These are phyloP conservation scores for Cyberlindnera sargentensis DNA, from an alignment of 805 yeast species.

Conservation along the genomic window DNA sequence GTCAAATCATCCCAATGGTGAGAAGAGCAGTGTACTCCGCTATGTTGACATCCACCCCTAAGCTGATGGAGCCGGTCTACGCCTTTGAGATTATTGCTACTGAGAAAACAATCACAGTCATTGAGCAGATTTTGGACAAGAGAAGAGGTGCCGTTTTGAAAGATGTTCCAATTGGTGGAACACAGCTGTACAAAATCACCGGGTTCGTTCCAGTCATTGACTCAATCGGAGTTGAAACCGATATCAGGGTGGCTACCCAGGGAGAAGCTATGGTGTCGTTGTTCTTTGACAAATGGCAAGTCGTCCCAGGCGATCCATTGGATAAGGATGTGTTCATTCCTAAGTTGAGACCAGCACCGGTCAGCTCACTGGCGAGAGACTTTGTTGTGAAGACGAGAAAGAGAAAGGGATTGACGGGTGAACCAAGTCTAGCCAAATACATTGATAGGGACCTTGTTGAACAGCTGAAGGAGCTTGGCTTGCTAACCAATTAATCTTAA, in stretches of 20 bases:
- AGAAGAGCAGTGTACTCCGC: constrained; percentile 83
- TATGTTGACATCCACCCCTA: constrained; percentile 68
- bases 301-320: constrained; percentile 88
- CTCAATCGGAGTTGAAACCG: constrained; percentile 84
- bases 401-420: constrained; percentile 78
- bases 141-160: constrained; percentile 62
- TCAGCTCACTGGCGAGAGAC: constrained; percentile 71
- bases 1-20: constrained; percentile 74
- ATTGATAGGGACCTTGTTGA: constrained; percentile 54
- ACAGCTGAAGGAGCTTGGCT: constrained; percentile 45
- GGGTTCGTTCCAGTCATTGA: constrained; percentile 85
- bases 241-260: constrained; percentile 65
- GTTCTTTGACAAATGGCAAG: constrained; percentile 64
- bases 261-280: constrained; percentile 72
- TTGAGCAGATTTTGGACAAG: constrained; percentile 42
- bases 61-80: constrained; percentile 77
- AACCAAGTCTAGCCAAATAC: constrained; percentile 58
- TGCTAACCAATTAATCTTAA: constrained; percentile 13
- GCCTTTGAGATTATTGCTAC: constrained; percentile 52
- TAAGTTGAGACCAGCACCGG: constrained; percentile 68
- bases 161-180: constrained; percentile 58
- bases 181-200: constrained; percentile 53
- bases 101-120: constrained; percentile 37
- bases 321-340: constrained; percentile 60
- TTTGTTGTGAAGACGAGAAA: constrained; percentile 83